Base-by-base conservation (phyloP, 169 alveolate genomes). In the Babesia ovata region DNA sequence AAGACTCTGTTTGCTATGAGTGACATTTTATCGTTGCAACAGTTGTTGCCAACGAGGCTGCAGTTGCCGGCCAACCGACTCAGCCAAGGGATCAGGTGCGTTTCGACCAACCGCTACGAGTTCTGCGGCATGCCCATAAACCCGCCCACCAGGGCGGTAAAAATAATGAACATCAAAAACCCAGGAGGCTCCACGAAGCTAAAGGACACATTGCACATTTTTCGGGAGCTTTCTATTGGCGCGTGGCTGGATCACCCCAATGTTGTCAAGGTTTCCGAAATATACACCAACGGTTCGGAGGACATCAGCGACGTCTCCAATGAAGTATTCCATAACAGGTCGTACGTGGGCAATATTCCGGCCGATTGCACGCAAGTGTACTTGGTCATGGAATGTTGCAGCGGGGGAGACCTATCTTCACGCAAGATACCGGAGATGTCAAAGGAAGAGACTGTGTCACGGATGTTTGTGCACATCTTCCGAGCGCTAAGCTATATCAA, bases 211-310 rank as follows among this genome's bases (percentile, higher is more conserved):
- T 33, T 72, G 60, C 88, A 81, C 79, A 52, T 81, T 8, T 39
- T 81, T 50, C 56, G 88, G 17, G 88, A 81, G 21, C 29, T 81
- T 26, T 61, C 88, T 17, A 81, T 81, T 19, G 88, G 88, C 14
- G 46, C 88, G 21, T 81, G 88, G 88, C 36, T 94, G 66, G 99
- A 95, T 84, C 99, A 96, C 90, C 99, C 99, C 44, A 95, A 96
- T 82, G 94, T 96, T 7, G 94, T 95, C 22, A 94, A 95, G 63
- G 91, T 96, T 19, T 88, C 93, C 57, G 99, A 96, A 79, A 94
- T 97, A 26, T 93, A 86, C 75, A 72, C 76, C 33, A 58, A 81
- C 49, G 83, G 73, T 26, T 33, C 70, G 46, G 73, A 86, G 48
- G 70, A 66, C 60, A 60, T 75, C 59, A 74, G 72, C 63, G 70